A percentile compares a stretch with the other conserved stretches of the same genome.
These are phyloP conservation scores for Rhizopogon salebrosus DNA, from an alignment of 768 basidiomycete genomes.

Conservation along the genomic window DNA sequence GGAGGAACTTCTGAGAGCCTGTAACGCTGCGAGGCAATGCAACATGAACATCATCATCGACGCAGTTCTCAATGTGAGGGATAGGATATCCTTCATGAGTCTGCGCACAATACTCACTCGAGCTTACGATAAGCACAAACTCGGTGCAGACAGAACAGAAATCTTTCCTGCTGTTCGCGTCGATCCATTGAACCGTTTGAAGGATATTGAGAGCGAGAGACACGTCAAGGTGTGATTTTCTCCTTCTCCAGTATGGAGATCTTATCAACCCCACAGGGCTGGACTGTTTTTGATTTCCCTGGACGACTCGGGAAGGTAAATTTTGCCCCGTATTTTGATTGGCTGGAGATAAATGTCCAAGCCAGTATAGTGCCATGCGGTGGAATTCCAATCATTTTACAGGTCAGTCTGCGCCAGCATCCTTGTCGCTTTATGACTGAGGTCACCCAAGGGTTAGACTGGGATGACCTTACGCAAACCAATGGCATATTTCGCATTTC, in stretches of 20 bases:
- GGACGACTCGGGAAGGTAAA: slow-evolving; percentile 67
- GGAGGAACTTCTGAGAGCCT: slow-evolving; percentile 69
- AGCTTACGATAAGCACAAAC: slow-evolving; percentile 54
- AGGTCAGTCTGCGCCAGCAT: slow-evolving; percentile 35
- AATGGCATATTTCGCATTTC: slow-evolving; percentile 71
- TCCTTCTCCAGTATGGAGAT: neutral
- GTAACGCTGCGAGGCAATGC: slow-evolving; percentile 57
- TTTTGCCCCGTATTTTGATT: slow-evolving; percentile 11
- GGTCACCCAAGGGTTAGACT: slow-evolving; percentile 63
- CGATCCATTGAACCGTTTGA: slow-evolving; percentile 61
- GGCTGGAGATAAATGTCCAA: neutral
- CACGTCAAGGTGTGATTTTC: slow-evolving; percentile 60
- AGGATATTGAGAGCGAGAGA: slow-evolving; percentile 49
- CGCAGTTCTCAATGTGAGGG: slow-evolving; percentile 79
- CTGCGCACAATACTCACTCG: slow-evolving; percentile 6
- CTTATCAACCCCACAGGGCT: slow-evolving; percentile 44
- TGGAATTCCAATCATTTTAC: slow-evolving; percentile 82
- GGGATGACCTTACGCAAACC: slow-evolving; percentile 63
- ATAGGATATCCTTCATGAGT: neutral
- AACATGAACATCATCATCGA: slow-evolving; percentile 79
- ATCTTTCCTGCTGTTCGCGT: slow-evolving; percentile 66
- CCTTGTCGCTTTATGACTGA: neutral
- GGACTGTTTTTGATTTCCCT: slow-evolving; percentile 86
- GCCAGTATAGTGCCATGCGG: slow-evolving; percentile 61
- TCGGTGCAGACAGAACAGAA: slow-evolving; percentile 79